phyloP scores from a whole-genome alignment of 129 eudicot genomes.

The Deinandra increscens region DNA sequence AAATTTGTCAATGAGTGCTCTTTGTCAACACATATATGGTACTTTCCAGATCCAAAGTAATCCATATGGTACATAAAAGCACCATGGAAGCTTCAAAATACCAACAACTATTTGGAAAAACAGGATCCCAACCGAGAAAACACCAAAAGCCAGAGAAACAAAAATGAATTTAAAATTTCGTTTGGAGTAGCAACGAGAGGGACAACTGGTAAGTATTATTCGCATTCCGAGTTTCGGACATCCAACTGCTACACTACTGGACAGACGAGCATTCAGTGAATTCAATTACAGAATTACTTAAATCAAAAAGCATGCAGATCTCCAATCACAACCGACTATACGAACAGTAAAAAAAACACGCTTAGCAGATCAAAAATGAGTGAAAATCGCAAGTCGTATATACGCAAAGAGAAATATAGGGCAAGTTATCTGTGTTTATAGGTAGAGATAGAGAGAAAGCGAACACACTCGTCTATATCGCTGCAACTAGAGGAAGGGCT shows the following conservation, averaged over 20 bases:
- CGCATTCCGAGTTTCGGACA: neutral
- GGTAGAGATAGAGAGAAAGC: slow-evolving; percentile 9
- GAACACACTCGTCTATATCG: slow-evolving; percentile 63
- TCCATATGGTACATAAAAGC: neutral
- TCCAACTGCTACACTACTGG: slow-evolving; percentile 1
- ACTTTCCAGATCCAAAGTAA: slow-evolving; percentile 1
- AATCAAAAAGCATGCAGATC: slow-evolving; percentile 42
- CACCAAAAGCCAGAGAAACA: neutral
- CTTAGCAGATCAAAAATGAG: slow-evolving; percentile 21
- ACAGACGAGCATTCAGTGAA: neutral
- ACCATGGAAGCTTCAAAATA: neutral
- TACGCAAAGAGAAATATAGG: slow-evolving; percentile 17
- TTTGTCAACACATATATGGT: neutral
- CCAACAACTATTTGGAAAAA: neutral
- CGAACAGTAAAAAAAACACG: slow-evolving; percentile 15
- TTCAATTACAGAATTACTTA: slow-evolving; percentile 18
- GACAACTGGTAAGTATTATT: slow-evolving; percentile 3
- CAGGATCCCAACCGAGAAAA: neutral
- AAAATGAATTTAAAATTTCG: slow-evolving; percentile 3
- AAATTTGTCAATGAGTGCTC: neutral
- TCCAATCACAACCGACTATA: slow-evolving; percentile 16
- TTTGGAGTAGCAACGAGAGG: slow-evolving; percentile 4
- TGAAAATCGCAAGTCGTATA: slow-evolving; percentile 9
- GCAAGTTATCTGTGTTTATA: slow-evolving; percentile 13
- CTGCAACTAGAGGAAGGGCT: slow-evolving; percentile 48